Evolutionary conservation across 2,329 filamentous ascomycete genomes (phyloP), one percentile per base, ranked within the genome.

Genomic region (Stromatinia cepivora): DNA sequence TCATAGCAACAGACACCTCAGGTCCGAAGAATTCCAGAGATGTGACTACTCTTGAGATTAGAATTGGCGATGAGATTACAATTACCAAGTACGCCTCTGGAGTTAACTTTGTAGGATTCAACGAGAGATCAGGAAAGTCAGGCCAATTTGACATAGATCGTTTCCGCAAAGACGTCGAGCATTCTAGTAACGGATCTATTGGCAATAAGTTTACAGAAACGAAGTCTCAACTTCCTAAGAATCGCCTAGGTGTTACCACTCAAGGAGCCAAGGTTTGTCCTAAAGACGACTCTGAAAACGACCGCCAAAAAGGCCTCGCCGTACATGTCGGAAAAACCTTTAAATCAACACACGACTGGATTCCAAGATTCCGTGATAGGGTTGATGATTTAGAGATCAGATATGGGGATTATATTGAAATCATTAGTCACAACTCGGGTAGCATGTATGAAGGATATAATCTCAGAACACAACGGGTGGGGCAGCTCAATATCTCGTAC

Each of bases 281-380:
- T 11, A n/a, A 36, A 39, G 34, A 57, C 13, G 34, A 39, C 8
- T 46, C 11, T 20, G 31, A 25, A 8, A 10, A 34, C 7, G 8
- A 15, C 10, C 11, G 20, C 45, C 15, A 25, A 36, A 34, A 34
- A 7, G 20, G 9, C 42, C 31, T 6, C 6, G 11, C 22, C n/a
- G 11, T 50, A 34, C 45, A 62, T 17, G 31, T 50, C 52, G 59
- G 59, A 4, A 63, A 50, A 39, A 63, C 22, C 22, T 63, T 63
- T 13, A 50, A 50, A 36, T 36, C 59, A 20, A 36, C 59, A n/a
- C 45, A 50, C 31, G n/a, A 15, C 22, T 52, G 17, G 22, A 4
- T 9, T 36, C 31, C 59, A 52, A 6, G 13, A 22, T 5, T 3
- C 1, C 15, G 31, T 28, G 22, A 7, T 20, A 22, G 9, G 28